Conservation (phyloP, 768 basidiomycete species). For the Tylopilus balloui region DNA sequence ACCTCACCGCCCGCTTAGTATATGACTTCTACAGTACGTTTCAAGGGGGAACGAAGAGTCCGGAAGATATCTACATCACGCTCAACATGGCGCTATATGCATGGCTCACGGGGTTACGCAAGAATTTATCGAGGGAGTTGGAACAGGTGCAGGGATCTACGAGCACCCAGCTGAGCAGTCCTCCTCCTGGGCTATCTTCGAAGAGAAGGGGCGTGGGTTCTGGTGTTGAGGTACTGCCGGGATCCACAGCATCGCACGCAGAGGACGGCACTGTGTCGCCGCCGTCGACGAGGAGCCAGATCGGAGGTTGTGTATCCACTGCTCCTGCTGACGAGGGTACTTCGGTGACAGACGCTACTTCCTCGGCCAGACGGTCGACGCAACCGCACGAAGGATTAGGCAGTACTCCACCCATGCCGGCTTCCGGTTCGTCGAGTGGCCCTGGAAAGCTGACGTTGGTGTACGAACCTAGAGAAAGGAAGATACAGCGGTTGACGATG, state of each 20-base stretch:
- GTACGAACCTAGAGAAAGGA: conserved; percentile 55
- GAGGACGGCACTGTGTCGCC: conserved; percentile 7
- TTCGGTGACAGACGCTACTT: conserved; percentile 1
- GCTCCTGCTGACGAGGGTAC: conserved; percentile 9
- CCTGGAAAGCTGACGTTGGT: conserved; percentile 30
- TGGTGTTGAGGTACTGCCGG: conserved; percentile 8
- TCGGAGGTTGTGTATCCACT: not conserved
- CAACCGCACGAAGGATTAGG: conserved; percentile 18
- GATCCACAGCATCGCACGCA: conserved; percentile 1
- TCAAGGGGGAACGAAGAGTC: conserved; percentile 48
- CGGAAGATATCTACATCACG: conserved; percentile 80
- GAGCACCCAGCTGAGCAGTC: conserved; percentile 41
- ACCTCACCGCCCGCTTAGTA: conserved; percentile 39
- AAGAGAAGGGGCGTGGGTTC: conserved; percentile 35
- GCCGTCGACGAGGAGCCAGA: conserved; percentile 6
- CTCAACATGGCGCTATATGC: conserved; percentile 79
- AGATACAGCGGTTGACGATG: conserved; percentile 78
- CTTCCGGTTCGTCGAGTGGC: not conserved
- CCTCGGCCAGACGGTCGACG: conserved; percentile 9
- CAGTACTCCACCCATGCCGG: not conserved
- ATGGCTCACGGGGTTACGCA: conserved; percentile 75
- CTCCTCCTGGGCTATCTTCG: conserved; percentile 28
- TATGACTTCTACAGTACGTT: conserved; percentile 77
- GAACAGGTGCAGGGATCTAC: conserved; percentile 61
- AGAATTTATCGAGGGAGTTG: conserved; percentile 72